phyloP scores from a whole-genome alignment of 176 grass and related monocot species.

The Microstegium vimineum region DNA sequence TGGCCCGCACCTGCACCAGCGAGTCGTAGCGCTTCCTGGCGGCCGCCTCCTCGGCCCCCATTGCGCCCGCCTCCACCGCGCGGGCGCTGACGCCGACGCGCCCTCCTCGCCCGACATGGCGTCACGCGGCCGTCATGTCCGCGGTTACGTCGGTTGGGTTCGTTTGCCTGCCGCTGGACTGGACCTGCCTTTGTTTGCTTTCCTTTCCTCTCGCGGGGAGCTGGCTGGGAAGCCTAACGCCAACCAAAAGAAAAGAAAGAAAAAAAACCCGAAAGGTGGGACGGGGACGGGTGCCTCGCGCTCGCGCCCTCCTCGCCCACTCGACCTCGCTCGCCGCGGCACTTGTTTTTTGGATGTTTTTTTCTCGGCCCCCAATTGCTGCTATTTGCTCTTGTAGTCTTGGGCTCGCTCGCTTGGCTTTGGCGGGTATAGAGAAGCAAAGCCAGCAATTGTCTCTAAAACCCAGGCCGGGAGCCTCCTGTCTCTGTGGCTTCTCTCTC shows the following conservation, averaged over 20 bases:
- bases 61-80: background rate
- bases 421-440: background rate
- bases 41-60: conserved; percentile 29
- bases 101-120: conserved; percentile 38
- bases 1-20: conserved; percentile 58
- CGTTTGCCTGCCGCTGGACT: conserved; percentile 15
- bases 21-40: conserved; percentile 52
- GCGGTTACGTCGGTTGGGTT: conserved; percentile 37
- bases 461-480: background rate
- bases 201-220: background rate
- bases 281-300: background rate
- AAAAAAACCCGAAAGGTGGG: background rate
- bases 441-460: background rate
- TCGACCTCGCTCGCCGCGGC: background rate
- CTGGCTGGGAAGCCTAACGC: background rate
- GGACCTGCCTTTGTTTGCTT: background rate
- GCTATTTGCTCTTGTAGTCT: background rate
- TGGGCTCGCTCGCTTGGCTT: background rate
- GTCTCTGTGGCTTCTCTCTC: background rate
- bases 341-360: conserved; percentile 14
- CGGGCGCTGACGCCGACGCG: conserved; percentile 6
- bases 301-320: too few relatives aligned
- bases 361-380: background rate
- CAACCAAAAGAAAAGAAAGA: background rate
- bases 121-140: conserved; percentile 24